A percentile compares a stretch with the other conserved stretches of the same genome.
Conservation (phyloP, 2,329 filamentous ascomycete species). For the Exutisphaerella laricina region DNA sequence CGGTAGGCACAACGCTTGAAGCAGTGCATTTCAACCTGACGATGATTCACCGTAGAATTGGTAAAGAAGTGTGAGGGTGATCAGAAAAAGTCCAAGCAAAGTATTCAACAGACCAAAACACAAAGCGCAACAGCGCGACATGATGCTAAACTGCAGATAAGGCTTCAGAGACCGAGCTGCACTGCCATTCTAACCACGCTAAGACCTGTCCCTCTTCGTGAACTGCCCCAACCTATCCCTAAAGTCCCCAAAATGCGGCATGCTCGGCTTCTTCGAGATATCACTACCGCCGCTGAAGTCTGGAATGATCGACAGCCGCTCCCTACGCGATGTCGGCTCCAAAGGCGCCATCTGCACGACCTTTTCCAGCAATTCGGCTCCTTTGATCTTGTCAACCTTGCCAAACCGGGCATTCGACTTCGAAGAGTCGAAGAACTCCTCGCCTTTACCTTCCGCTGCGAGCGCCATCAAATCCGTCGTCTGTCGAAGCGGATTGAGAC, state of each 20-base stretch:
- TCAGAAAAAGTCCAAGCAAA: too few species aligned
- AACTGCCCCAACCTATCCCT: conserved; percentile 22
- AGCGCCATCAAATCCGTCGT: conserved; percentile 80
- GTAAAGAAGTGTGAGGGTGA: not conserved
- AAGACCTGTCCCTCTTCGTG: conserved; percentile 21
- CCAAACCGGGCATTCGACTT: conserved; percentile 90
- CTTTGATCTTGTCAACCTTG: conserved; percentile 84
- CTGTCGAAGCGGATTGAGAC: conserved; percentile 88
- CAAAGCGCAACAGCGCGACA: not conserved
- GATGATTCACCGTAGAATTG: not conserved
- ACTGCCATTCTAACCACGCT: conserved; percentile 2
- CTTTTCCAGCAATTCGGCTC: conserved; percentile 88
- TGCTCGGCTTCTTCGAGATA: conserved; percentile 23
- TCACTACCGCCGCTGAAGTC: conserved; percentile 14
- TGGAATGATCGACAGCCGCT: conserved; percentile 19
- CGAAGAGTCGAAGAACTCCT: conserved; percentile 92
- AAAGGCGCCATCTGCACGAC: conserved; percentile 21
- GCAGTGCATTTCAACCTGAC: not conserved
- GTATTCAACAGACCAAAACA: not conserved
- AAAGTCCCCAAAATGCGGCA: conserved; percentile 22
- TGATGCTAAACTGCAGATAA: not conserved
- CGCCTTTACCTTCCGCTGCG: conserved; percentile 63
- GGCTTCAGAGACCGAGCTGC: not conserved
- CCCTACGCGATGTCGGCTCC: conserved; percentile 6
- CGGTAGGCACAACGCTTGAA: not conserved